Evolutionary conservation across 1,139 yeast genomes (phyloP).

Genomic region (Debaryomyces fabryi): DNA sequence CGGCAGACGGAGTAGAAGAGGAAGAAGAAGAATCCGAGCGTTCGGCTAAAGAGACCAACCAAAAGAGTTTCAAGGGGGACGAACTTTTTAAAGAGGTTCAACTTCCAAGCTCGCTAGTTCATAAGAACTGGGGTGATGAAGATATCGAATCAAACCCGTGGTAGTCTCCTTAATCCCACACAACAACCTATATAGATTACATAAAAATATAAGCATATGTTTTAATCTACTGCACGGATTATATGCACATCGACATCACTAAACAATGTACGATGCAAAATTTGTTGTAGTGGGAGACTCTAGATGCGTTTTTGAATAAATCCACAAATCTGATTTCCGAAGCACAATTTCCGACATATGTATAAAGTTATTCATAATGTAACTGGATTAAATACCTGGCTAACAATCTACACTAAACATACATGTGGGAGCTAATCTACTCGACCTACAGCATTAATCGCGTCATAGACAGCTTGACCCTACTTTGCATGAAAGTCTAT

Average conservation of each 20-base stretch:
- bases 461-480: not conserved
- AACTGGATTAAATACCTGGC: not conserved
- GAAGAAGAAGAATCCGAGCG: conserved; percentile 17
- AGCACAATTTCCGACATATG: not conserved
- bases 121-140: conserved; percentile 50
- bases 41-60: not conserved
- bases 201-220: not conserved
- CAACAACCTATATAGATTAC: not conserved
- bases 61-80: conserved; percentile 43
- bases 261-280: not conserved
- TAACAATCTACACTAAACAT: not conserved
- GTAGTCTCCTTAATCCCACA: conserved; percentile 25
- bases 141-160: conserved; percentile 52
- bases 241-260: not conserved
- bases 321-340: not conserved
- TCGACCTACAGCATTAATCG: not conserved
- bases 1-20: conserved; percentile 17
- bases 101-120: conserved; percentile 54
- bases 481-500: not conserved
- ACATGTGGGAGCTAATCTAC: not conserved
- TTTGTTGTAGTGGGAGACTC: not conserved
- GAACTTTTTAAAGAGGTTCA: conserved; percentile 52
- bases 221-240: not conserved
- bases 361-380: not conserved
- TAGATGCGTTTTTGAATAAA: not conserved